phyloP scores from a whole-genome alignment of 2,329 filamentous ascomycete genomes.

The Monilinia polystroma region DNA sequence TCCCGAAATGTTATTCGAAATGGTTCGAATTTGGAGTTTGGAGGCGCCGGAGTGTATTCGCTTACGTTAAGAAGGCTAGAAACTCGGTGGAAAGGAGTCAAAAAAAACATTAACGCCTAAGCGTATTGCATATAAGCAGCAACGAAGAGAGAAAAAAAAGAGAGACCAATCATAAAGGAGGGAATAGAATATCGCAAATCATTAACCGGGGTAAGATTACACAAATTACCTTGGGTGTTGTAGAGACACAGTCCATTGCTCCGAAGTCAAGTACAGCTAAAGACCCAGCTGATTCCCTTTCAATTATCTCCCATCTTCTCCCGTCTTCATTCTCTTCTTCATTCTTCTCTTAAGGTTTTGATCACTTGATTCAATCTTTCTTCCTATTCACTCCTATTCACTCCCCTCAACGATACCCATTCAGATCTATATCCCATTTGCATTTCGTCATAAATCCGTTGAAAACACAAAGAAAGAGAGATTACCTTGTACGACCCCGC shows the following conservation, averaged over 20 bases:
- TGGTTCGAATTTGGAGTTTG: not conserved
- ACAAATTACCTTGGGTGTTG: constrained; percentile 16
- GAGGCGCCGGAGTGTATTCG: constrained; percentile 4
- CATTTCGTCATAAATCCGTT: constrained; percentile 6
- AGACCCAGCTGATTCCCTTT: constrained; percentile 14
- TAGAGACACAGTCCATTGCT: constrained; percentile 7
- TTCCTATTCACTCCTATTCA: not conserved
- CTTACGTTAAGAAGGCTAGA: constrained; percentile 5
- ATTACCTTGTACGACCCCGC: constrained; percentile 3
- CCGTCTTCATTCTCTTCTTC: not conserved
- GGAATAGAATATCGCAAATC: not conserved
- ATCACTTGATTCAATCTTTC: not conserved
- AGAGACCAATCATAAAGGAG: not conserved
- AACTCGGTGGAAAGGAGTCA: constrained; percentile 9
- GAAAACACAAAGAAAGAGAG: constrained; percentile 3
- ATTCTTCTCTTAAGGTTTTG: not conserved
- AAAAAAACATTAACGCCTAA: not conserved
- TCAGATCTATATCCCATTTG: not conserved
- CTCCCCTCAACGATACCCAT: not conserved
- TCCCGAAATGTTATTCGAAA: not conserved
- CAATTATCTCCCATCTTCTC: not conserved
- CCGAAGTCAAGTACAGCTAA: constrained; percentile 14
- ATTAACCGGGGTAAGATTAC: constrained; percentile 11
- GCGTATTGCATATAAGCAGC: not conserved
- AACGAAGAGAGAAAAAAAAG: not conserved